Evolutionary conservation across 441 rosid species (phyloP).

Genomic region (Croton laevigatus): DNA sequence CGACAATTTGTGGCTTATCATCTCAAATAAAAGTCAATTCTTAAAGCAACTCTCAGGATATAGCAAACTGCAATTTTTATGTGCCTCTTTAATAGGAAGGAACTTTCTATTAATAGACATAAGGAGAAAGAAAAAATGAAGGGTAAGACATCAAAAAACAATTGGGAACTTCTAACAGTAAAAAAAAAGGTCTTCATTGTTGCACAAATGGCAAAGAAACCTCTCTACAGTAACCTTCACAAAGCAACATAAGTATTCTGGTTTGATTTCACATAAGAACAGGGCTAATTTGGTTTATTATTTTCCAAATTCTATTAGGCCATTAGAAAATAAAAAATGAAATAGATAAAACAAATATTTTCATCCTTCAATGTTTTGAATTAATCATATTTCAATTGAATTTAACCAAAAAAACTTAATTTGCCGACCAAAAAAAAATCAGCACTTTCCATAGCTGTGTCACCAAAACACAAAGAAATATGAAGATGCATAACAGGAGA

Average conservation of each 20-base stretch:
- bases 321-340: too few species aligned
- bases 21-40: neutral
- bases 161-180: too few species aligned
- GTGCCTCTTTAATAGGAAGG: neutral
- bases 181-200: too few species aligned
- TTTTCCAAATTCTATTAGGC: too few species aligned
- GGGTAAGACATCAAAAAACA: neutral
- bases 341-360: too few species aligned
- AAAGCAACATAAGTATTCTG: neutral
- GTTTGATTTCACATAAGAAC: too few species aligned
- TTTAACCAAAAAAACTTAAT: too few species aligned
- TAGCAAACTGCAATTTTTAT: neutral
- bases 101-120: neutral
- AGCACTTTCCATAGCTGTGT: neutral
- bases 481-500: neutral
- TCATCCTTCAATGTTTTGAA: too few species aligned
- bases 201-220: neutral
- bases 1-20: slow-evolving; percentile 1
- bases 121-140: neutral
- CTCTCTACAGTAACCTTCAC: neutral
- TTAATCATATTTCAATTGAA: too few species aligned
- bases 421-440: too few species aligned
- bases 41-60: neutral
- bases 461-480: neutral
- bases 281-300: too few species aligned